Conservation (phyloP, 2,329 filamentous ascomycete species). For the Fusarium lateritium region DNA sequence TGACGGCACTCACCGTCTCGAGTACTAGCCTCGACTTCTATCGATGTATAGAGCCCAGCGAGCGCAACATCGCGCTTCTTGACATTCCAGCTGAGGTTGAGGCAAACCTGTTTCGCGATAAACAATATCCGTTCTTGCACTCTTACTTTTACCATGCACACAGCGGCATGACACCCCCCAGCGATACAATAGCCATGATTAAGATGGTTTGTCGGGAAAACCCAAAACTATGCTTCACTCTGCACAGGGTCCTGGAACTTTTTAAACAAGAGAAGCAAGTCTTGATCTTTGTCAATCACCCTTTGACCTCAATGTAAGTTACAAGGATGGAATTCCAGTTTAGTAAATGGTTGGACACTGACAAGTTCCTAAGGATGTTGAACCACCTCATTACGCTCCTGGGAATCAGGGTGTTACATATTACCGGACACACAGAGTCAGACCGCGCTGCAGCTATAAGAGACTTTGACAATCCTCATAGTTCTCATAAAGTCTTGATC, state of each 20-base stretch:
- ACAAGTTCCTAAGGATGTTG: neutral
- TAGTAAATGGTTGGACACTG: neutral
- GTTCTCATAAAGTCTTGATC: neutral
- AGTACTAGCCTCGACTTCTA: no score
- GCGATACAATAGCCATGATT: no score
- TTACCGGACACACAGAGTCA: no score
- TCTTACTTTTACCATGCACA: neutral
- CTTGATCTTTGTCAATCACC: neutral
- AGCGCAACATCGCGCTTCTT: no score
- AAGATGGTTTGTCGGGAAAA: neutral
- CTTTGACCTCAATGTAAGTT: neutral
- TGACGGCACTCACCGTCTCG: no score
- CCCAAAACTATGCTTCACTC: neutral
- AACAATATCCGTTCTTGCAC: neutral
- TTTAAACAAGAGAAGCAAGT: accelerated
- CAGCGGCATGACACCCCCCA: neutral
- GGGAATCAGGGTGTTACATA: neutral
- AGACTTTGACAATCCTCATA: neutral
- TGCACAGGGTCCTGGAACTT: accelerated
- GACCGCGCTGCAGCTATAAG: no score
- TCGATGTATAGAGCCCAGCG: no score
- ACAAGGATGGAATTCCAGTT: accelerated
- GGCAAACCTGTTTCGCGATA: no score
- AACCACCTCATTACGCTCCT: neutral
- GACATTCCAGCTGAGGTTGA: no score